Base-by-base conservation (phyloP, 805 yeast genomes). In the Saccharomycopsis schoenii region DNA sequence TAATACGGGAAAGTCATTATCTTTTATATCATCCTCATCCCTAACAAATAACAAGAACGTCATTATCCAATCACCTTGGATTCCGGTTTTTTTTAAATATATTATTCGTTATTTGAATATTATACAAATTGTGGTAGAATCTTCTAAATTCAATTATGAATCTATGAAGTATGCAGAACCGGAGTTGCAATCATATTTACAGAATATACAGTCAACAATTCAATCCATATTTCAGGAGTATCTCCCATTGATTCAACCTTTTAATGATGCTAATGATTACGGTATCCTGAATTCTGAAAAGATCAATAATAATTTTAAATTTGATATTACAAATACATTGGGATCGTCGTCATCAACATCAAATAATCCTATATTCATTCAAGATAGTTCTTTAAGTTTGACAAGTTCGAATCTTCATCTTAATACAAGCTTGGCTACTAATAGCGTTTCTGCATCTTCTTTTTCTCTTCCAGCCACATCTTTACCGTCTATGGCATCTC, bases 41-140 rank as follows among this genome's bases (percentile, higher is more conserved):
- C 25, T 24, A 4, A 25, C 25, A 21, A 25, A 25, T 34, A 34
- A 56, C 1, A 50, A 57, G 34, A 57, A 50, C 34, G 10, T 54
- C 65, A 1, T 67, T 12, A 40, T 60, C 3, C 64, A 62, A 39
- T 57, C 71, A 1, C 74, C 74, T 25, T 67, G 64, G 25, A 36
- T 71, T 11, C 73, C 73, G 24, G 34, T 71, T 17, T 56, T 69
- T 1, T 71, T 69, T 63, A 70, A 67, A 57, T 73, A 71, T 15
- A 21, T 47, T 24, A 47, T 47, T 47, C 52, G 52, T n/a, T 47
- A 47, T 24, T 47, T 47, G 52, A 71, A 69, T 58, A 57, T 71
- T n/a, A 58, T 65, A 60, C 69, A 70, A 55, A 67, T 71, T 1
- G 56, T 70, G 6, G 66, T 71, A 39, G 68, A 70, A 57, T 71